Conservation (phyloP, 768 basidiomycete genomes). For the Mycena maculata region DNA sequence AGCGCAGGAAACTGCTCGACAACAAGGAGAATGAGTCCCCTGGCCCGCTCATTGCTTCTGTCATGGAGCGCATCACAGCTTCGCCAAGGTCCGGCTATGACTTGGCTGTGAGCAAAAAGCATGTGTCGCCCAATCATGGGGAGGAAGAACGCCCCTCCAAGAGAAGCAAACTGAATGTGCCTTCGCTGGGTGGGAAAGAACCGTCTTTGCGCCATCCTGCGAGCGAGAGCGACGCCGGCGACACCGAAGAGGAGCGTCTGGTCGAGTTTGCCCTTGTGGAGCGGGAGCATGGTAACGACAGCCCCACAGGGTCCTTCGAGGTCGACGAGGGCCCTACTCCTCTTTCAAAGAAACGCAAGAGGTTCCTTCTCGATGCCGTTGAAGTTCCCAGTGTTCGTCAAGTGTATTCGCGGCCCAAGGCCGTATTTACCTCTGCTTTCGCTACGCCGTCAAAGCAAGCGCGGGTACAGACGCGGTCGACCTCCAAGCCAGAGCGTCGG, state of each 20-base stretch:
- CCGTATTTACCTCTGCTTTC: background rate
- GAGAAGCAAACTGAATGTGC: slow-evolving; percentile 42
- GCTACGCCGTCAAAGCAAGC: slow-evolving; percentile 10
- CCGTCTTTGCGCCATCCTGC: slow-evolving; percentile 22
- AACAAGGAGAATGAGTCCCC: slow-evolving; percentile 76
- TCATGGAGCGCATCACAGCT: slow-evolving; percentile 60
- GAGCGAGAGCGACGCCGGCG: slow-evolving; percentile 33
- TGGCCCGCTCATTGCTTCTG: slow-evolving; percentile 46
- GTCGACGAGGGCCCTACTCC: slow-evolving; percentile 31
- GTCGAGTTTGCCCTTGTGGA: slow-evolving; percentile 31
- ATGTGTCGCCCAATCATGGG: slow-evolving; percentile 49
- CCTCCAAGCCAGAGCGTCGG: slow-evolving; percentile 25
- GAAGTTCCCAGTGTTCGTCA: slow-evolving; percentile 54
- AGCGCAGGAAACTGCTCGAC: slow-evolving; percentile 46
- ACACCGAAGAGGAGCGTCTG: slow-evolving; percentile 34
- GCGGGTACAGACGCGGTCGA: slow-evolving; percentile 22
- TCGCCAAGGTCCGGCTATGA: slow-evolving; percentile 42
- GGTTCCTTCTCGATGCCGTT: slow-evolving; percentile 64
- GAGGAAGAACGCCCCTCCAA: slow-evolving; percentile 43
- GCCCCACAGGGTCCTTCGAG: slow-evolving; percentile 30
- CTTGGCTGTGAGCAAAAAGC: slow-evolving; percentile 56
- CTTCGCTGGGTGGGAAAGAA: slow-evolving; percentile 23
- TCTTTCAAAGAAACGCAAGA: slow-evolving; percentile 57
- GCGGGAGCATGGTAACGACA: slow-evolving; percentile 11
- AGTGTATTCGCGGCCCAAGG: slow-evolving; percentile 30